Evolutionary conservation across 768 basidiomycete species (phyloP).

Genomic region (Lyophyllum decastes): DNA sequence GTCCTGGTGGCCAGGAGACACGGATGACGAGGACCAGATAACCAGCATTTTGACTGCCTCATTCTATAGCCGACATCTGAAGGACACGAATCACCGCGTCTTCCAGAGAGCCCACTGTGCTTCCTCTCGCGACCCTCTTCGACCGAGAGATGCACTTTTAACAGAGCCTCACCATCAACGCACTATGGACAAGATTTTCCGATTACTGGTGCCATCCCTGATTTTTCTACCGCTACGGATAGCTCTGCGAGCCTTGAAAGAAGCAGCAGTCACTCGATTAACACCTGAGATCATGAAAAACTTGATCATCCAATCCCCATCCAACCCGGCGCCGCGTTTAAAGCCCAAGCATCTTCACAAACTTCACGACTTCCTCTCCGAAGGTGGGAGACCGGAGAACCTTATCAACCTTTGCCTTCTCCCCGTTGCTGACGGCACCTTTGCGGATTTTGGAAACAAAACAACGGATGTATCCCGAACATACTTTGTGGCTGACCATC

Average conservation of each 20-base stretch:
- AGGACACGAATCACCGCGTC: neutral
- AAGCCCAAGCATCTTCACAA: constrained; percentile 21
- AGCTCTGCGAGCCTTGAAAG: constrained; percentile 16
- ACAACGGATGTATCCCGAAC: constrained; percentile 1
- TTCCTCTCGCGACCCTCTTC: neutral
- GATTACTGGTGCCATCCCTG: constrained; percentile 17
- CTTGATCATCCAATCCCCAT: constrained; percentile 20
- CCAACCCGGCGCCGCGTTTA: constrained; percentile 12
- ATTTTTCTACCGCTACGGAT: constrained; percentile 23
- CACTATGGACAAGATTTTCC: constrained; percentile 23
- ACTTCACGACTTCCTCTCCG: constrained; percentile 27
- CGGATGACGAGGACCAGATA: constrained; percentile 14
- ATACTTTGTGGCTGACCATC: constrained; percentile 27
- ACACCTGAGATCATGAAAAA: constrained; percentile 26
- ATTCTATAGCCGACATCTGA: constrained; percentile 8
- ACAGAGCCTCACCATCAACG: neutral
- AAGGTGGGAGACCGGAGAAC: constrained; percentile 10
- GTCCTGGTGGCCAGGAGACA: constrained; percentile 38
- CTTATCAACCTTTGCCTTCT: constrained; percentile 34
- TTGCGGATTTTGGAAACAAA: constrained; percentile 26
- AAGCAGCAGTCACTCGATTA: constrained; percentile 20
- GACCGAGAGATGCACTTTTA: constrained; percentile 1
- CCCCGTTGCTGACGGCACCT: constrained; percentile 35
- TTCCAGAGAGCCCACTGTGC: constrained; percentile 1
- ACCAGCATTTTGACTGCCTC: neutral